A percentile compares a stretch with the other conserved stretches of the same genome.
These are phyloP conservation scores for Rhizophlyctis rosea DNA, from an alignment of 192 early-diverging fungal species.

Conservation along the genomic window DNA sequence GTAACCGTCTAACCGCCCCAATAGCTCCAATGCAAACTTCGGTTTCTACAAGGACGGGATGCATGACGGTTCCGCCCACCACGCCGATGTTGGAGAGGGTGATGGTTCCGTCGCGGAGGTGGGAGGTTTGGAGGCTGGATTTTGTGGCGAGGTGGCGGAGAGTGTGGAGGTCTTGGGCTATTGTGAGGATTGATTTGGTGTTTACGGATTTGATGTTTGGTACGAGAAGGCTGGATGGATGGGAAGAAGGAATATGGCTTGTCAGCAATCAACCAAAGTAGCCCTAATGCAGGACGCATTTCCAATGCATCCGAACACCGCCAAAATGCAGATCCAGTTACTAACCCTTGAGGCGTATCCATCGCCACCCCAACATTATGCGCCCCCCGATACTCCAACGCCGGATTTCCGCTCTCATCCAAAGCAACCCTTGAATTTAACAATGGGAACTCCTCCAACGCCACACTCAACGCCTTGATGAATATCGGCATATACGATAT, in stretches of 20 bases:
- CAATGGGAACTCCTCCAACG: conserved; percentile 79
- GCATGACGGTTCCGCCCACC: conserved; percentile 86
- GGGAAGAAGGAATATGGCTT: conserved; percentile 1
- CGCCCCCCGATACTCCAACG: conserved; percentile 67
- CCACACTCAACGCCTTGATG: conserved; percentile 83
- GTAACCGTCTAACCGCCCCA: conserved; percentile 78
- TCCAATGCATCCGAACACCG: background rate
- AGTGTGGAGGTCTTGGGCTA: conserved; percentile 78
- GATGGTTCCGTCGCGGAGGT: conserved; percentile 82
- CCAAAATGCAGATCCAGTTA: conserved; percentile 3
- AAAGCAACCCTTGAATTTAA: conserved; percentile 72
- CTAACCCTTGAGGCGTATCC: conserved; percentile 90
- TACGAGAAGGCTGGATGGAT: conserved; percentile 62
- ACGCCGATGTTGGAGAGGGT: conserved; percentile 94
- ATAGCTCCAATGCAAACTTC: conserved; percentile 90
- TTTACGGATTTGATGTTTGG: conserved; percentile 94
- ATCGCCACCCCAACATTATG: conserved; percentile 97
- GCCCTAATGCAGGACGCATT: background rate
- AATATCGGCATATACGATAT: conserved; percentile 95
- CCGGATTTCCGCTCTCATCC: conserved; percentile 36
- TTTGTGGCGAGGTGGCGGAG: conserved; percentile 64
- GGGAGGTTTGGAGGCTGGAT: conserved; percentile 58
- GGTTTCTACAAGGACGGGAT: conserved; percentile 82
- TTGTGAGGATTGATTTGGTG: conserved; percentile 79
- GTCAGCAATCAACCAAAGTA: background rate